These are phyloP conservation scores for Phialophora verrucosa DNA, from an alignment of 2,329 filamentous ascomycete species.

Conservation along the genomic window DNA sequence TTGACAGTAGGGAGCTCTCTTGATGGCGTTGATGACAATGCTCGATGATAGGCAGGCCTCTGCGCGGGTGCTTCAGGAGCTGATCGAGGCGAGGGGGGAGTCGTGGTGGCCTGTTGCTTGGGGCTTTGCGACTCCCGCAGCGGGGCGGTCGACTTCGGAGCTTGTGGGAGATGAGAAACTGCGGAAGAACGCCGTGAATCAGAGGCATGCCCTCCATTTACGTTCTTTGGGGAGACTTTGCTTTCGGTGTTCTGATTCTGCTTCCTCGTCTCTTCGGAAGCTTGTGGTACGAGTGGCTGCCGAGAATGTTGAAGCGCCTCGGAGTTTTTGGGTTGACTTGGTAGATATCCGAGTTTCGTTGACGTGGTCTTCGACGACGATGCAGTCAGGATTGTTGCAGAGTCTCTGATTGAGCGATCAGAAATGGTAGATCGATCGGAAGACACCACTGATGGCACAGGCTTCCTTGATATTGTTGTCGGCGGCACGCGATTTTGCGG, in stretches of 20 bases:
- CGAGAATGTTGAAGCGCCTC: not conserved
- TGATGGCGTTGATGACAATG: slow-evolving; percentile 56
- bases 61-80: slow-evolving; percentile 16
- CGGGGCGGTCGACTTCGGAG: not conserved
- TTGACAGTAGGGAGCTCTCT: slow-evolving; percentile 52
- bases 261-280: not conserved
- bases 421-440: slow-evolving; percentile 34
- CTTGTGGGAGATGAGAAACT: not conserved
- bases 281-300: not conserved
- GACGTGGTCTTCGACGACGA: slow-evolving; percentile 18
- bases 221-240: not conserved
- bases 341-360: not conserved
- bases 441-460: slow-evolving; percentile 26
- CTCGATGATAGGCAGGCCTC: slow-evolving; percentile 44
- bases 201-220: not conserved
- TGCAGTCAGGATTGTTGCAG: slow-evolving; percentile 15
- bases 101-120: not conserved
- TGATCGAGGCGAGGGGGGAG: not conserved
- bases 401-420: slow-evolving; percentile 24
- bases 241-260: not conserved
- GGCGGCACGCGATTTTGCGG: slow-evolving; percentile 22
- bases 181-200: not conserved
- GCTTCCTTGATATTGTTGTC: slow-evolving; percentile 9
- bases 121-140: not conserved
- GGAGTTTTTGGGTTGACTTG: not conserved